Evolutionary conservation across 202 grass and related monocot genomes (phyloP), one percentile per base, ranked within the genome.

Genomic region (Eragrostis tef): DNA sequence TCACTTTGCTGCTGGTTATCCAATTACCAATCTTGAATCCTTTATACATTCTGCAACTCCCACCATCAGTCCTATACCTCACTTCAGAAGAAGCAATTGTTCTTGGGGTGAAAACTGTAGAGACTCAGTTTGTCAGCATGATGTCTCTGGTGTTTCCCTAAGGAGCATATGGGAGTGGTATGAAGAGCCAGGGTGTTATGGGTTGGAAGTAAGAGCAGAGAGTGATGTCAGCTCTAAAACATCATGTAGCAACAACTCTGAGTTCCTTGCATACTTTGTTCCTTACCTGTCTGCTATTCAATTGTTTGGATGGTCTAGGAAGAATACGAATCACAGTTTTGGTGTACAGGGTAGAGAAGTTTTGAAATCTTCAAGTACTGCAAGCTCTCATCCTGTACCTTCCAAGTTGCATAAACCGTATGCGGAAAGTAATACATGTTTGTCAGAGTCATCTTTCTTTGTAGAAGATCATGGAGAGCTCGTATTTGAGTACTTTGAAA

Each of bases 121-220:
- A 43, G 63, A 64, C 41, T 53, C 80, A 67, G 39, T 65, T 73
- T 90, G 19, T 80, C 75, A 57, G 63, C 84, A 90, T 22, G 58
- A 84, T 51, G 52, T 87, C 1, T 80, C 88, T 66, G 77, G 71
- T 77, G 22, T 87, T 65, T 76, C 77, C 65, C 67, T 90, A 54
- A 84, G 63, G 50, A 87, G 51, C 16, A 64, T 90, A 31, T 90
- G 88, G 88, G 75, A 90, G 54, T 90, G 88, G 88, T 90, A 90
- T 41, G 84, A 90, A 87, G 88, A 90, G 71, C 88, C 88, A 84
- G 88, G 84, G 36, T 90, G 88, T 77, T 90, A 84, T 87, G 88
- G 88, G 19, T 77, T 90, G 84, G 88, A 84, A 90, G 84, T 90
- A 84, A 90, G 78, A 83, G 84, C 60, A 70, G 56, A 63, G 52